Percentiles rank a stretch among this genome's conserved stretches.
Evolutionary conservation across 805 yeast species (phyloP).

Genomic region (Huiozyma naganishii): DNA sequence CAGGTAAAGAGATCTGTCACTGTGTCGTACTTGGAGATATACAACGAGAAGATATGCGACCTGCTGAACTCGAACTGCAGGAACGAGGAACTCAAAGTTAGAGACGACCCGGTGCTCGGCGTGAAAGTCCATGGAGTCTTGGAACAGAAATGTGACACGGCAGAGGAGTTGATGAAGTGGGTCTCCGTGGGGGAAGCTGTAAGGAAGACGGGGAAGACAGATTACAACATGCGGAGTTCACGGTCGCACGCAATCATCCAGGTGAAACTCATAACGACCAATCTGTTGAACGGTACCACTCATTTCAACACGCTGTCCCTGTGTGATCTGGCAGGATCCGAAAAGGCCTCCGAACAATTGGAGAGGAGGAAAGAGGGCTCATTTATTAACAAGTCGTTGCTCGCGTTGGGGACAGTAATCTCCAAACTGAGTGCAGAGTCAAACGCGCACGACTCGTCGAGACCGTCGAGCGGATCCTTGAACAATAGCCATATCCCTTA

Average conservation of each 20-base stretch:
- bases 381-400: slow-evolving; percentile 78
- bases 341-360: slow-evolving; percentile 51
- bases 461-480: slow-evolving; percentile 9
- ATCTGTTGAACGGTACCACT: slow-evolving; percentile 29
- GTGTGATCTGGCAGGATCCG: slow-evolving; percentile 97
- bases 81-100: slow-evolving; percentile 53
- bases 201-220: slow-evolving; percentile 80
- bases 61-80: slow-evolving; percentile 34
- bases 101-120: slow-evolving; percentile 68
- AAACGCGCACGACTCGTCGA: slow-evolving; percentile 17
- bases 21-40: slow-evolving; percentile 74
- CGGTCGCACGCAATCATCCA: slow-evolving; percentile 87
- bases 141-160: slow-evolving; percentile 45
- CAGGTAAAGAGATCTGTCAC: slow-evolving; percentile 34
- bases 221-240: slow-evolving; percentile 76
- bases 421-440: slow-evolving; percentile 49
- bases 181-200: slow-evolving; percentile 62
- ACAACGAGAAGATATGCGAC: slow-evolving; percentile 80
- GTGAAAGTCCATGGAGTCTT: slow-evolving; percentile 66
- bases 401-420: slow-evolving; percentile 89
- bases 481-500: slow-evolving; percentile 61
- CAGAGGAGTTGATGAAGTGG: slow-evolving; percentile 48
- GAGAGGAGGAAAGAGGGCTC: slow-evolving; percentile 92
- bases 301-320: slow-evolving; percentile 57
- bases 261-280: slow-evolving; percentile 42